Evolutionary conservation across 306 rosid genomes (phyloP).

Genomic region (Hippophae rhamnoides): DNA sequence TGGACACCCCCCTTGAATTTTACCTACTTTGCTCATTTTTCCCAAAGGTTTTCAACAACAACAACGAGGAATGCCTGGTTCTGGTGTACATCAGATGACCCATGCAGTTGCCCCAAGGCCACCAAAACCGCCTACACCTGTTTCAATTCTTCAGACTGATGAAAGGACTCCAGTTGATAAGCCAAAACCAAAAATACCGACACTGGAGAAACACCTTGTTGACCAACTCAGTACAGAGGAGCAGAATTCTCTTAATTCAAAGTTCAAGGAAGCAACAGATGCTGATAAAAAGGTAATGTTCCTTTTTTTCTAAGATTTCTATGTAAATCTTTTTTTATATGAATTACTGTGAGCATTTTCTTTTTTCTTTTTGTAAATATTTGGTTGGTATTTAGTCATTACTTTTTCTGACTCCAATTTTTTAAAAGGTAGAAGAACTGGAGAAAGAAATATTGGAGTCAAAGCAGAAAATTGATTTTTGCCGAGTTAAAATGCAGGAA

Average conservation of each 20-base stretch:
- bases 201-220: constrained; percentile 75
- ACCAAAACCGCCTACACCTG: constrained; percentile 69
- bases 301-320: constrained; percentile 6
- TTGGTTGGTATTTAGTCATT: neutral
- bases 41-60: constrained; percentile 63
- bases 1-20: constrained; percentile 19
- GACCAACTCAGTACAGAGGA: constrained; percentile 82
- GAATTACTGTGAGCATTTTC: neutral
- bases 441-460: constrained; percentile 82
- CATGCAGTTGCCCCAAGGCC: constrained; percentile 51
- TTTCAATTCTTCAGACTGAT: constrained; percentile 43
- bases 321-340: neutral
- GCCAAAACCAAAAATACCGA: constrained; percentile 64
- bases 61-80: constrained; percentile 46
- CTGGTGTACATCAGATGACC: constrained; percentile 40
- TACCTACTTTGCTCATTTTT: constrained; percentile 10
- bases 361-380: neutral
- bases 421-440: constrained; percentile 75
- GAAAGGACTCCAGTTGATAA: constrained; percentile 42
- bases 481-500: constrained; percentile 84
- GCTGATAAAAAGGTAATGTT: constrained; percentile 72
- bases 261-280: constrained; percentile 76
- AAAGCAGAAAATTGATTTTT: constrained; percentile 72
- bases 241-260: constrained; percentile 59
- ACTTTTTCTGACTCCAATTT: constrained; percentile 18